Percentiles rank a stretch among this genome's conserved stretches.
Evolutionary conservation across 225 moss, liverwort and hornwort genomes (phyloP).

Genomic region (Rhytidiadelphus loreus): DNA sequence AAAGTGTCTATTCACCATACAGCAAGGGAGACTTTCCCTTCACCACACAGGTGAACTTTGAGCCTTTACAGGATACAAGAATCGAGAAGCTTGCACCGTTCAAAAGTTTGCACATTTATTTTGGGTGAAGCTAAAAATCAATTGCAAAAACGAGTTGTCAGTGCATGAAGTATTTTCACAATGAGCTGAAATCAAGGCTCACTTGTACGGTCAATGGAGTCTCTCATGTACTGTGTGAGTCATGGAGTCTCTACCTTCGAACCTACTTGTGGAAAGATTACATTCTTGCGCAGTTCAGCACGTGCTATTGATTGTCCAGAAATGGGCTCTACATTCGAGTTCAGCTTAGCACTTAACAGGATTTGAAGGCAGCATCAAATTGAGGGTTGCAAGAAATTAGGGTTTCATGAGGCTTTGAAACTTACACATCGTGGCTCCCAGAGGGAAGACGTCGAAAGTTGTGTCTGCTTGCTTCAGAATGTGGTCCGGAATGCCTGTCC

Average conservation of each 20-base stretch:
- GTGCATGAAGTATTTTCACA: not conserved
- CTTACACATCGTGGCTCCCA: slow-evolving; percentile 59
- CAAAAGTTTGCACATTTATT: not conserved
- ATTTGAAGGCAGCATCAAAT: not conserved
- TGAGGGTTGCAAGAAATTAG: not conserved
- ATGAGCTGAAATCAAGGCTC: not conserved
- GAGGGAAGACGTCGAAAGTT: slow-evolving; percentile 38
- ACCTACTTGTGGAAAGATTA: not conserved
- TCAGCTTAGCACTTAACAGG: not conserved
- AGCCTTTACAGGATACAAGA: not conserved
- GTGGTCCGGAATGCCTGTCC: slow-evolving; percentile 45
- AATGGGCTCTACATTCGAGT: not conserved
- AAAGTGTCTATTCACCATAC: not conserved
- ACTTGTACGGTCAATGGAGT: too few relatives aligned
- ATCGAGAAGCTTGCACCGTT: not conserved
- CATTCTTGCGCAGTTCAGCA: not conserved
- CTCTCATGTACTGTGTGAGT: not conserved
- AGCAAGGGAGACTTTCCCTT: not conserved
- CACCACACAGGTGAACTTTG: not conserved
- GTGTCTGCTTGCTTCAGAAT: slow-evolving; percentile 58
- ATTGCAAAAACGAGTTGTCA: not conserved
- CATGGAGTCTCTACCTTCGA: not conserved
- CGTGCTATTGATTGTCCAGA: not conserved
- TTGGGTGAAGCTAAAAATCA: not conserved
- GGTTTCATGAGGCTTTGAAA: not conserved